These are phyloP conservation scores for Penicillium verrucosum DNA, from an alignment of 2,329 filamentous ascomycete genomes.

Conservation along the genomic window DNA sequence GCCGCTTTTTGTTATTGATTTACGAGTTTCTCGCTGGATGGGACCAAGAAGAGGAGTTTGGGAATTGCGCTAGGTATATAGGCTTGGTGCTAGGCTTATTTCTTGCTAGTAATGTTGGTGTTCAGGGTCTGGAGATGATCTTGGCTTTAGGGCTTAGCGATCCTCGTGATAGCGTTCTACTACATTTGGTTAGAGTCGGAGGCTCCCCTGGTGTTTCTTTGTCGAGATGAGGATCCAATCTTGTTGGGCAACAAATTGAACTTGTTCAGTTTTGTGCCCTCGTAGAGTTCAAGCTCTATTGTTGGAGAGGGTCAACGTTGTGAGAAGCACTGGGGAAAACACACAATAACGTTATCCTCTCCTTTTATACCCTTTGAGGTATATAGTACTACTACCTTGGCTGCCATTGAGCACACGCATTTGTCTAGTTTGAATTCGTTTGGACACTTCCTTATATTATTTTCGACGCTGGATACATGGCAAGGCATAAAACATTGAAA, in stretches of 20 bases:
- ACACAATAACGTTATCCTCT: too few relatives aligned
- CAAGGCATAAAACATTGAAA: background rate
- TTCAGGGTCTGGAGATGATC: background rate
- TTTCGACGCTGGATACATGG: background rate
- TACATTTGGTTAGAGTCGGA: background rate
- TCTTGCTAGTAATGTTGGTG: background rate
- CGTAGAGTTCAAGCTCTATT: background rate
- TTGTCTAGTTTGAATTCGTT: background rate
- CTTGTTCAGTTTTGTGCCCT: background rate
- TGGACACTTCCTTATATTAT: background rate
- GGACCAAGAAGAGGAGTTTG: background rate
- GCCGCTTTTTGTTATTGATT: slow-evolving; percentile 5
- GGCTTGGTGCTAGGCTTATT: background rate
- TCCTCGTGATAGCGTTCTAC: background rate
- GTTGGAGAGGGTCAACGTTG: background rate
- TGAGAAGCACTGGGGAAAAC: too few relatives aligned
- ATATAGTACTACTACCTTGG: background rate
- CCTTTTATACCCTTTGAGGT: background rate
- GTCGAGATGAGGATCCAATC: background rate
- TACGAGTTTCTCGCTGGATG: background rate
- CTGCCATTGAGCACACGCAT: background rate
- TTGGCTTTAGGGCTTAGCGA: background rate
- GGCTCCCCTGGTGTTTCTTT: background rate
- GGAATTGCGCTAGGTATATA: background rate
- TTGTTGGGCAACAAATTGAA: background rate